These are phyloP conservation scores for Fusarium keratoplasticum DNA, from an alignment of 2,329 filamentous ascomycete species.

Conservation along the genomic window DNA sequence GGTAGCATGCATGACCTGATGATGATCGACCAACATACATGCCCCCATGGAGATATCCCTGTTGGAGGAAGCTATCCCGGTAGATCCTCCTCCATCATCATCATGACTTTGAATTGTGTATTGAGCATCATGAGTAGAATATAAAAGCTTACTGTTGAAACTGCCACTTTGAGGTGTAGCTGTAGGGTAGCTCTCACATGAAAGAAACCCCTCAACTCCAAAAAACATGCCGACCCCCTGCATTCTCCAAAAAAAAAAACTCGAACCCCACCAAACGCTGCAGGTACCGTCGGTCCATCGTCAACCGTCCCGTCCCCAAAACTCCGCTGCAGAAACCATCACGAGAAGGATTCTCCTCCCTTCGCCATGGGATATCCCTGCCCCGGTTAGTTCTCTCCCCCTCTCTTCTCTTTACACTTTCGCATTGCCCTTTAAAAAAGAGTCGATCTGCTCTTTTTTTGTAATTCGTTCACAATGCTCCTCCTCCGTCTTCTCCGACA, in stretches of 20 bases:
- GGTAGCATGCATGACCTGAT: not conserved
- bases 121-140: not conserved
- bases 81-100: not conserved
- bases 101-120: not conserved
- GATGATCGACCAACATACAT: not conserved
- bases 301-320: slow-evolving; percentile 52
- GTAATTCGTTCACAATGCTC: slow-evolving; percentile 21
- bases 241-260: slow-evolving; percentile 16
- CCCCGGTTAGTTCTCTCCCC: slow-evolving; percentile 7
- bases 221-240: slow-evolving; percentile 19
- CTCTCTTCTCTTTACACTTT: not conserved
- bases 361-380: slow-evolving; percentile 41
- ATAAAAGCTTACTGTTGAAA: not conserved
- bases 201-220: slow-evolving; percentile 27
- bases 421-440: not conserved
- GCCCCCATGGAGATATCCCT: not conserved
- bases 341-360: slow-evolving; percentile 46
- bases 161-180: too few species aligned
- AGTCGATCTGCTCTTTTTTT: not conserved
- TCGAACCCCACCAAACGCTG: slow-evolving; percentile 11
- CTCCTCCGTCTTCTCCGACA: slow-evolving; percentile 33
- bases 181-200: slow-evolving; percentile 33
- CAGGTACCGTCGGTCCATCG: not conserved
- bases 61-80: not conserved
- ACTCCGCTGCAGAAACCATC: slow-evolving; percentile 62